phyloP scores from a whole-genome alignment of 345 rosid genomes.

The Boechera divaricarpa region DNA sequence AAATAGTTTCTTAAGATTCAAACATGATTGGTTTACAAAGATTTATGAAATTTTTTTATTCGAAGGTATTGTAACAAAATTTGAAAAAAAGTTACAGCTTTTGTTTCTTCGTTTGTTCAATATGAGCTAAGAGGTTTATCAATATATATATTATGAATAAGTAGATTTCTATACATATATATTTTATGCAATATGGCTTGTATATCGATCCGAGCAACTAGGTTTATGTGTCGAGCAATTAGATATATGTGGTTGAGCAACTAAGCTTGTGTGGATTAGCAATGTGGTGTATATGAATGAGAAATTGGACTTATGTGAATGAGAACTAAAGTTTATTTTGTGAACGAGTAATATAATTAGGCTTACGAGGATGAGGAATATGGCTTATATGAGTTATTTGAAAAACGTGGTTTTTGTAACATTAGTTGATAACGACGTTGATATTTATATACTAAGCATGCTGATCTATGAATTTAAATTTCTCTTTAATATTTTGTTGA shows the following conservation, averaged over 20 bases:
- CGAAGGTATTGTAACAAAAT: neutral
- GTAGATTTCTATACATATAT: neutral
- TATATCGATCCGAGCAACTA: neutral
- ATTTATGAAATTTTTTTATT: neutral
- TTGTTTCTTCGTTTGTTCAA: neutral
- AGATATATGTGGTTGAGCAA: neutral
- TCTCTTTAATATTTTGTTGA: too few relatives aligned
- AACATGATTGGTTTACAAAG: neutral
- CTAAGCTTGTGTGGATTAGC: neutral
- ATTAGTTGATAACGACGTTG: too few relatives aligned
- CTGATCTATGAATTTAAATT: too few relatives aligned
- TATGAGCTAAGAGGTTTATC: neutral
- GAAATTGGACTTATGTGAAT: neutral
- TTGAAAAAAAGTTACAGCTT: neutral
- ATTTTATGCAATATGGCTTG: neutral
- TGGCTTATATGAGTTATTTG: neutral
- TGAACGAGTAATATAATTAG: too few relatives aligned
- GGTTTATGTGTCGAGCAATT: neutral
- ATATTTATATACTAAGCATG: too few relatives aligned
- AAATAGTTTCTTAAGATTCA: too few relatives aligned
- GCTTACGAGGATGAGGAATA: neutral
- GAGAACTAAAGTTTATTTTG: too few relatives aligned
- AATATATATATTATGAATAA: neutral
- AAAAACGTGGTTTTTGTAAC: neutral
- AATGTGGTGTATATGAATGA: too few relatives aligned